Evolutionary conservation across 768 basidiomycete species (phyloP), one percentile per base, ranked within the genome.

Genomic region (Lepiota venenata): DNA sequence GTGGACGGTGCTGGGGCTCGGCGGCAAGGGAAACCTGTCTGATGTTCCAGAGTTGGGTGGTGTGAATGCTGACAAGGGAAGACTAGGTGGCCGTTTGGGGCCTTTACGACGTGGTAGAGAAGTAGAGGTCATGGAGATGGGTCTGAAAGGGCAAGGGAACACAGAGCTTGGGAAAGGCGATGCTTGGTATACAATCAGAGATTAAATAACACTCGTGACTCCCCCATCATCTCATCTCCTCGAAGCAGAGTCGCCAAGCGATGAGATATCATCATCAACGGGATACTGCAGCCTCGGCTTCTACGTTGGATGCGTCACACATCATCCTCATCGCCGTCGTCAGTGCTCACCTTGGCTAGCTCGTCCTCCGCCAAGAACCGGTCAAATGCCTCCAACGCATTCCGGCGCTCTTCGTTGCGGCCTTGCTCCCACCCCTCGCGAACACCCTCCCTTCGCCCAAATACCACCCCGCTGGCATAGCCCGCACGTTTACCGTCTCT

Each of bases 1-100:
- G 61, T 83, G 76, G 48, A 88, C 73, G 14, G 81, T 73, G 61
- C 77, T 84, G 2, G 91, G 88, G 55, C 84, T 87, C 18, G 84
- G 81, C 7, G 85, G 81, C 9, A 88, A 58, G 1, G 84, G 87
- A 64, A 90, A 91, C 1, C 71, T 71, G 42, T 90, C 88, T 16
- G 77, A 78, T 0, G 82, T 79, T 49, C 84, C 83, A 3, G 85
- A 75, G 68, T 79, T 87, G 21, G 87, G 86, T 0, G 88, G 82
- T 22, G 76, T 80, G 66, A 93, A 93, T 0, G 83, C 91, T 10
- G 89, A 90, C 21, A 84, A 66, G 0, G 90, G 89, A 11, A 93
- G 81, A 43, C 76, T 79, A 7, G 91, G 91, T 4, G 84, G 80
- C 18, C 80, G 72, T 65, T 83, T 88, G 25, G 76, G 76, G 21